Evolutionary conservation across 306 rosid genomes (phyloP), one percentile per base, ranked within the genome.

Genomic region (Medicago ruthenica): DNA sequence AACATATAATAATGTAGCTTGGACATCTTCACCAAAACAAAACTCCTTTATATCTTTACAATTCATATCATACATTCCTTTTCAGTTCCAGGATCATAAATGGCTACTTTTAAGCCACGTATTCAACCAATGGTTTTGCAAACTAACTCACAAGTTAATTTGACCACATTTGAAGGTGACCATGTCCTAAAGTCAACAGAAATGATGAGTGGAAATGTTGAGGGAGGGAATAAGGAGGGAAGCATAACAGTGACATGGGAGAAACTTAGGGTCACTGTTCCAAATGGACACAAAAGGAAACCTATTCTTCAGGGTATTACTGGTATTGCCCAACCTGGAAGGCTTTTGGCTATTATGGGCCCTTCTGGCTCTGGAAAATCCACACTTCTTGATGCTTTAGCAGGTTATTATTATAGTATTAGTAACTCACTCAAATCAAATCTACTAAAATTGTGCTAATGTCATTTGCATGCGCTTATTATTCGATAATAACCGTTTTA

Each of bases 301-400:
- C 64, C 89, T 34, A 88, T 91, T 67, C 83, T 88, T 15, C 79
- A 81, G 47, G 89, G 82, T 54, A 71, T 88, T 5, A 80, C 85
- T 0, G 93, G 93, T 64, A 80, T 79, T 75, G 91, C 90, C 0
- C 67, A 58, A 53, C 96, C 96, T 0, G 96, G 89, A 14, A 77
- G 87, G 68, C 80, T 87, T 50, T 71, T 89, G 65, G 93, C 93
- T 54, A 73, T 91, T 51, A 88, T 88, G 92, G 96, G 92, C 9
- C 96, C 96, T 74, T 91, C 93, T n/a, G 96, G 96, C 8, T 87
- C 78, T 75, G 96, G 96, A 74, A 91, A 91, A 79, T 87, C 96
- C 59, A 91, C 96, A 51, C 88, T 88, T 80, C 96, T 91, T 79
- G 96, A 88, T 75, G 79, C 89, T 47, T 70, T 88, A 75, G 88